Evolutionary conservation across 108 stramenopile species (phyloP).

Genomic region (Fistulifera pelliculosa): DNA sequence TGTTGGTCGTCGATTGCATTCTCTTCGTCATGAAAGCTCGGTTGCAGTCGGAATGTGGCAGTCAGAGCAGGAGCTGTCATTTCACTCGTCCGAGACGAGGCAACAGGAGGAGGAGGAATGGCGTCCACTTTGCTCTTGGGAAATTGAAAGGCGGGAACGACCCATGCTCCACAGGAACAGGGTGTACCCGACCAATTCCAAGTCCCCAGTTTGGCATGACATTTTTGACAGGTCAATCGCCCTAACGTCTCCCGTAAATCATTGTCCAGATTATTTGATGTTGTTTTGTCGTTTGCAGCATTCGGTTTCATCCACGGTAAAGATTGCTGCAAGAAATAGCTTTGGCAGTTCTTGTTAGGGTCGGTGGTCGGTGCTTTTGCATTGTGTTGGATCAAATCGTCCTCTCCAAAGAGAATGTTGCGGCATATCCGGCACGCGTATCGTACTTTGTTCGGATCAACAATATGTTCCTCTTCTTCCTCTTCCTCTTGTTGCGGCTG

Average conservation of each 20-base stretch:
- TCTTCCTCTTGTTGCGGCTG: neutral
- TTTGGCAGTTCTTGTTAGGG: constrained; percentile 31
- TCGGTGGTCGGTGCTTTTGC: too few species aligned
- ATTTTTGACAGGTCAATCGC: constrained; percentile 44
- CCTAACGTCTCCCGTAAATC: too few species aligned
- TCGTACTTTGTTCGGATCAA: constrained; percentile 3
- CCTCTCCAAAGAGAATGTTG: constrained; percentile 48
- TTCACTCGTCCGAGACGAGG: too few species aligned
- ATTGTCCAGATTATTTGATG: too few species aligned
- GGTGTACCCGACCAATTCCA: constrained; percentile 82
- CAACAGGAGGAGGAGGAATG: constrained; percentile 15
- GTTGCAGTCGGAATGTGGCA: too few species aligned
- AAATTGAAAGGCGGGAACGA: constrained; percentile 75
- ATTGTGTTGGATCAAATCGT: constrained; percentile 23
- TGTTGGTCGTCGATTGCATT: too few species aligned
- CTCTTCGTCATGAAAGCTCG: too few species aligned
- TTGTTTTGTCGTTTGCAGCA: too few species aligned
- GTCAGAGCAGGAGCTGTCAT: too few species aligned
- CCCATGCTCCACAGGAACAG: constrained; percentile 78
- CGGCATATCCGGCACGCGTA: constrained; percentile 74
- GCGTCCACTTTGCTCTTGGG: constrained; percentile 64
- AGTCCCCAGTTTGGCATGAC: constrained; percentile 59
- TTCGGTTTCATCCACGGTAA: constrained; percentile 34
- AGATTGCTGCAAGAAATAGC: constrained; percentile 46
- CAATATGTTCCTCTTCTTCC: neutral